Base-by-base conservation (phyloP, 192 early-diverging fungal species). In the Paraglomus brasilianum region DNA sequence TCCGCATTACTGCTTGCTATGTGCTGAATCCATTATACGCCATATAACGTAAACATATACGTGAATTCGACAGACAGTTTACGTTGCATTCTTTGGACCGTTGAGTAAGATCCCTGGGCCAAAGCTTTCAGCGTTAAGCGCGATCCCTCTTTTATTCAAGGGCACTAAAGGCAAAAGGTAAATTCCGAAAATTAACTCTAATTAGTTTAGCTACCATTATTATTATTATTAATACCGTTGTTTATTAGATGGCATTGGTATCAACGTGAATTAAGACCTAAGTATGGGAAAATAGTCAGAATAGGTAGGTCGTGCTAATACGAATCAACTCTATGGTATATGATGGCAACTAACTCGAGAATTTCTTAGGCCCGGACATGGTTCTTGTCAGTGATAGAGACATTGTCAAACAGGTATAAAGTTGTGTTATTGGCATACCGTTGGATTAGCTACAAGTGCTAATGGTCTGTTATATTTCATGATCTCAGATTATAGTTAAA, bases 61-160 rank as follows among this genome's bases (percentile, higher is more conserved):
- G 10, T 63, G 14, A 24, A 47, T 46, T 1, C 21, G 9, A 64
- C 8, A 66, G 47, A 66, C 51, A 7, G 38, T 66, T 9, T 66
- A 66, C 22, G 19, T 21, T 8, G 45, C 64, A 8, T 66, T 49
- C 41, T 39, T 66, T 51, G 49, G 64, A 8, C 48, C 64, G 19
- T 21, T 66, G 21, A 40, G 47, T 40, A 51, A 42, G 11, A 14
- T 66, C 15, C 64, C 64, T 8, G 64, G 64, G 14, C 64, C 64
- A 51, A 66, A 51, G 19, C 43, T 66, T 21, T 66, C 41, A 11
- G 8, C n/a, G 14, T 47, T 66, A 5, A 40, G 36, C 5, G 17
- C 17, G 13, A 30, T 51, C 5, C 51, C 51, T 38, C 39, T 66
- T 40, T 40, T 36, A 4, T 39, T 15, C 40, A 49, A 17, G 51